Conservation (phyloP, 2,329 filamentous ascomycete species). For the Biscogniauxia marginata region DNA sequence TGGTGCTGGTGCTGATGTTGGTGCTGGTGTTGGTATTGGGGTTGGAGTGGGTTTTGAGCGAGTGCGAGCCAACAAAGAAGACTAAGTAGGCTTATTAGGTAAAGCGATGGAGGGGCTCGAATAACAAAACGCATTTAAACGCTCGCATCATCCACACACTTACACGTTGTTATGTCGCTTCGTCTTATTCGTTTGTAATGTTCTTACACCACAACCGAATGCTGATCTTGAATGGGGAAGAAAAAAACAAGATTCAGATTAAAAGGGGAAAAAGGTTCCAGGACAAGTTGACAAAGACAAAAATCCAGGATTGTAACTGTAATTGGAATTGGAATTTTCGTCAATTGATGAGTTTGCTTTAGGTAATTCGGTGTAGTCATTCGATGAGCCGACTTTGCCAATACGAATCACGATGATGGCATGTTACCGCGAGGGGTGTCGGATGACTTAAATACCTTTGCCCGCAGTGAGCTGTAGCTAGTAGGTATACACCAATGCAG, state of each 20-base stretch:
- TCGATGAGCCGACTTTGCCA: neutral
- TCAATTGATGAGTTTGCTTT: neutral
- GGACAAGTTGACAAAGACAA: neutral
- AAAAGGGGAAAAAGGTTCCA: too few species aligned
- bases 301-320: neutral
- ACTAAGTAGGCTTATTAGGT: conserved; percentile 1
- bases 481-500: neutral
- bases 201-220: too few species aligned
- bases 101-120: conserved; percentile 14
- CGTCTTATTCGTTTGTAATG: too few species aligned
- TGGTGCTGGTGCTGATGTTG: too few species aligned
- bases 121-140: too few species aligned
- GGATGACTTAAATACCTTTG: conserved; percentile 4
- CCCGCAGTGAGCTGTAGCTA: neutral
- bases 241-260: too few species aligned
- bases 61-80: conserved; percentile 7
- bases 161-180: conserved; percentile 17
- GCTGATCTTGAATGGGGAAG: too few species aligned
- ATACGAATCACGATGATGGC: conserved; percentile 3
- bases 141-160: conserved; percentile 16
- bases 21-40: neutral
- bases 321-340: neutral
- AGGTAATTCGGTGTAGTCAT: neutral
- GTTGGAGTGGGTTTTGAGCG: neutral
- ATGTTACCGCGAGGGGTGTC: conserved; percentile 1